These are phyloP conservation scores for Oryza nivara DNA, from an alignment of 176 grass and related monocot genomes.

Conservation along the genomic window DNA sequence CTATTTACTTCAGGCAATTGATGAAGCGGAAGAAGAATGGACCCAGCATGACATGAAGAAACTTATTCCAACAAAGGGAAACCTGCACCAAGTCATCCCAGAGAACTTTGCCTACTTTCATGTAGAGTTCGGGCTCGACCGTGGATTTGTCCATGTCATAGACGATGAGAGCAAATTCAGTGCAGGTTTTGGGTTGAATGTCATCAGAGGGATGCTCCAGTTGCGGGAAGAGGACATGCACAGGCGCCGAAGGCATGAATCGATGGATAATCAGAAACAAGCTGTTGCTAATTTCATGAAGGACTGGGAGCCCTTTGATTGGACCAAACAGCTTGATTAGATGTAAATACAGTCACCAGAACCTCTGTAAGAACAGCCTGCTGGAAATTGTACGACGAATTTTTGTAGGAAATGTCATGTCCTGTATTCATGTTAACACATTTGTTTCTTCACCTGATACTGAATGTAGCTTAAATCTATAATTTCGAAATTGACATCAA, in stretches of 20 bases:
- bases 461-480: not conserved
- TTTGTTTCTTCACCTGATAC: not conserved
- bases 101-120: constrained; percentile 96
- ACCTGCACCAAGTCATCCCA: constrained; percentile 75
- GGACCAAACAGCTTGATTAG: constrained; percentile 77
- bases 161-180: constrained; percentile 85
- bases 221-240: constrained; percentile 92
- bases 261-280: constrained; percentile 70
- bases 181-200: constrained; percentile 78
- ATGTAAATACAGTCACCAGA: constrained; percentile 22
- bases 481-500: not conserved
- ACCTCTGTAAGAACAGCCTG: not conserved
- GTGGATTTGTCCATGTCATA: constrained; percentile 92
- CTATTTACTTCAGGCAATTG: constrained; percentile 64
- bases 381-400: not conserved
- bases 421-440: constrained; percentile 11
- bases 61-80: constrained; percentile 80
- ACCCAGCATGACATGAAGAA: constrained; percentile 90
- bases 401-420: constrained; percentile 34
- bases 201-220: constrained; percentile 72
- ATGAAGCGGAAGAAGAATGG: constrained; percentile 96
- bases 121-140: constrained; percentile 84
- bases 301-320: constrained; percentile 86
- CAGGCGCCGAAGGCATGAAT: constrained; percentile 66
- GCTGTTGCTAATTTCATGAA: constrained; percentile 61